Conservation (phyloP, 1,284 basidiomycete genomes). For the Leccinum subatratum region DNA sequence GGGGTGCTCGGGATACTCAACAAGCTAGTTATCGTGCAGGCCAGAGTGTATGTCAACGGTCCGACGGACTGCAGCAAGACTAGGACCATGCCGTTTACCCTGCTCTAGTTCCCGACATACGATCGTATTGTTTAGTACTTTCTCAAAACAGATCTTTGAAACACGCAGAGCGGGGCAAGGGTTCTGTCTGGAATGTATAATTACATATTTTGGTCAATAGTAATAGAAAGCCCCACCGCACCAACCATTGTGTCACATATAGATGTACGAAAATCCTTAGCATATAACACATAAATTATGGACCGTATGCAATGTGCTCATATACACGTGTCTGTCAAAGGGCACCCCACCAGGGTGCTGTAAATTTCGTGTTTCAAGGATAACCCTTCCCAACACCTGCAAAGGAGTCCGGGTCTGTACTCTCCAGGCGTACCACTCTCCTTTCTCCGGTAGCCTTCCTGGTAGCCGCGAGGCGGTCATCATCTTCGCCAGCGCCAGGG, state of each 20-base stretch:
- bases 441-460: conserved; percentile 88
- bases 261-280: conserved; percentile 21
- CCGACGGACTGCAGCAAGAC: conserved; percentile 36
- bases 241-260: no score
- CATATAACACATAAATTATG: conserved; percentile 38
- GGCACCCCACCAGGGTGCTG: no score
- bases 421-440: conserved; percentile 76
- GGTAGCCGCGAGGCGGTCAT: conserved; percentile 80
- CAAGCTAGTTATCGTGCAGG: conserved; percentile 42
- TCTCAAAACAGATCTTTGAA: conserved; percentile 29
- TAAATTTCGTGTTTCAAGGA: conserved; percentile 40
- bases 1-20: conserved; percentile 48
- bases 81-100: conserved; percentile 30
- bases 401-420: conserved; percentile 70
- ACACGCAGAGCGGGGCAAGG: conserved; percentile 16
- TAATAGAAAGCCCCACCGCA: conserved; percentile 1
- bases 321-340: conserved; percentile 37
- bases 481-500: conserved; percentile 60
- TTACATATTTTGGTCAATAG: conserved; percentile 28
- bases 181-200: conserved; percentile 17
- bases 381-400: conserved; percentile 85
- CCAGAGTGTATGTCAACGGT: conserved; percentile 45
- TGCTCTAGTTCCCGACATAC: not conserved
- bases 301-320: conserved; percentile 36
- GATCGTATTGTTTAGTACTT: conserved; percentile 1